These are phyloP conservation scores for Ormosia semicastrata DNA, from an alignment of 306 rosid genomes.

Conservation along the genomic window DNA sequence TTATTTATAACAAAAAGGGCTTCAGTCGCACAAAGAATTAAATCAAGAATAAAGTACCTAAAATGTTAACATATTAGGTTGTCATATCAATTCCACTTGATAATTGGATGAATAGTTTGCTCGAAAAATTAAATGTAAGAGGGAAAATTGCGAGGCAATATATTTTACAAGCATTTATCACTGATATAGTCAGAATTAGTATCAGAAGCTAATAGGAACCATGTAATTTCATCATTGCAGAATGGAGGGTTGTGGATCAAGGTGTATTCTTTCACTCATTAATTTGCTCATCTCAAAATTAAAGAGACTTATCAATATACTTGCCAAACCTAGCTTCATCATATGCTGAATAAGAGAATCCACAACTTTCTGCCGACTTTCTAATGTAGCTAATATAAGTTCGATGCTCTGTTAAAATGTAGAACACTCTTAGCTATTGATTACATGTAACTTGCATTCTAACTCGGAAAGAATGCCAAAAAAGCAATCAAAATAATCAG, in stretches of 20 bases:
- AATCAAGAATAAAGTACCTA: too few species aligned
- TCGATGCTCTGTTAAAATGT: slow-evolving; percentile 60
- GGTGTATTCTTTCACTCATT: slow-evolving; percentile 55
- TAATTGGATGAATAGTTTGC: not conserved
- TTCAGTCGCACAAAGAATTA: too few species aligned
- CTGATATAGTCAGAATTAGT: slow-evolving; percentile 3
- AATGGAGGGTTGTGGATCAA: slow-evolving; percentile 12
- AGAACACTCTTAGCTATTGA: slow-evolving; percentile 30
- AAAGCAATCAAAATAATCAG: not conserved
- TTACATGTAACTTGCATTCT: slow-evolving; percentile 11
- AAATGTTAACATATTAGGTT: too few species aligned
- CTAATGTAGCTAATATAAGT: slow-evolving; percentile 65
- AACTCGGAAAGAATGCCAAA: slow-evolving; percentile 20
- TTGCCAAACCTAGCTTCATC: slow-evolving; percentile 79
- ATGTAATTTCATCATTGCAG: not conserved
- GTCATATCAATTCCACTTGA: slow-evolving; percentile 5
- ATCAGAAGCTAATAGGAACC: slow-evolving; percentile 24
- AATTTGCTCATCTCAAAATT: slow-evolving; percentile 61
- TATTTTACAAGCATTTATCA: not conserved
- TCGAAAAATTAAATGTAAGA: not conserved
- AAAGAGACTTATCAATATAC: slow-evolving; percentile 62
- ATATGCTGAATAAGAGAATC: slow-evolving; percentile 60
- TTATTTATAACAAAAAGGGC: too few species aligned
- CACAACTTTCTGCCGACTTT: slow-evolving; percentile 55
- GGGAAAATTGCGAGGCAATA: slow-evolving; percentile 1